Percentiles rank a stretch among this genome's conserved stretches.
Evolutionary conservation across 805 yeast species (phyloP).

Genomic region (Candida andamanensis): DNA sequence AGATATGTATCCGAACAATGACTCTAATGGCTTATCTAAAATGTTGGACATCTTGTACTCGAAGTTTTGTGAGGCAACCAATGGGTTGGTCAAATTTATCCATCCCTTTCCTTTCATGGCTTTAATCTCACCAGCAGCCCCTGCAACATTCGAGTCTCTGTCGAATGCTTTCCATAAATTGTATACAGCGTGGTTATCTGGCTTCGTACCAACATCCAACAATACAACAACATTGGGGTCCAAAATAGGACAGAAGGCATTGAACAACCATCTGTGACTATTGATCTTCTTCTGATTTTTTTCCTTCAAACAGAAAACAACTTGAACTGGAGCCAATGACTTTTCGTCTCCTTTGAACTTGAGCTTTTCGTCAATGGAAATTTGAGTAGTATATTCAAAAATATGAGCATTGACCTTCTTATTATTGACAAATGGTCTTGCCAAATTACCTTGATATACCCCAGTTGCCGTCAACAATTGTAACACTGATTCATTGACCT

Average conservation of each 20-base stretch:
- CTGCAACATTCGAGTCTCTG: slow-evolving; percentile 93
- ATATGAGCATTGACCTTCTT: slow-evolving; percentile 89
- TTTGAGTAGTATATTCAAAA: slow-evolving; percentile 94
- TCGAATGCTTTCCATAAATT: slow-evolving; percentile 98
- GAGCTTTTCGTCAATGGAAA: slow-evolving; percentile 82
- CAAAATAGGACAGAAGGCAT: slow-evolving; percentile 86
- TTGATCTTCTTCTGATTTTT: slow-evolving; percentile 89
- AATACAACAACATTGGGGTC: slow-evolving; percentile 88
- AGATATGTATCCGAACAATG: slow-evolving; percentile 86
- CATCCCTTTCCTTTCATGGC: slow-evolving; percentile 93
- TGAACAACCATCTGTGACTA: slow-evolving; percentile 96
- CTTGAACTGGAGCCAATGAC: slow-evolving; percentile 91
- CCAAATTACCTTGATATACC: slow-evolving; percentile 94
- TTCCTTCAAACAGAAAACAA: slow-evolving; percentile 88
- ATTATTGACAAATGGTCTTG: slow-evolving; percentile 88
- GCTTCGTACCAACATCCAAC: slow-evolving; percentile 96
- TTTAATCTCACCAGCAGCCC: slow-evolving; percentile 97
- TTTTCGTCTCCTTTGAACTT: slow-evolving; percentile 88
- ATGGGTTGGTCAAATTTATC: slow-evolving; percentile 74
- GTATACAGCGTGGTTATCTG: slow-evolving; percentile 83
- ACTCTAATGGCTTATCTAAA: slow-evolving; percentile 89
- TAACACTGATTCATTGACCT: slow-evolving; percentile 76
- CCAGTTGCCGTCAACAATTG: slow-evolving; percentile 93
- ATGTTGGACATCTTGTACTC: slow-evolving; percentile 97
- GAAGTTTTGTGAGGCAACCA: slow-evolving; percentile 94